phyloP scores from a whole-genome alignment of 2,329 filamentous ascomycete species.

The Pseudopyricularia cyperi region DNA sequence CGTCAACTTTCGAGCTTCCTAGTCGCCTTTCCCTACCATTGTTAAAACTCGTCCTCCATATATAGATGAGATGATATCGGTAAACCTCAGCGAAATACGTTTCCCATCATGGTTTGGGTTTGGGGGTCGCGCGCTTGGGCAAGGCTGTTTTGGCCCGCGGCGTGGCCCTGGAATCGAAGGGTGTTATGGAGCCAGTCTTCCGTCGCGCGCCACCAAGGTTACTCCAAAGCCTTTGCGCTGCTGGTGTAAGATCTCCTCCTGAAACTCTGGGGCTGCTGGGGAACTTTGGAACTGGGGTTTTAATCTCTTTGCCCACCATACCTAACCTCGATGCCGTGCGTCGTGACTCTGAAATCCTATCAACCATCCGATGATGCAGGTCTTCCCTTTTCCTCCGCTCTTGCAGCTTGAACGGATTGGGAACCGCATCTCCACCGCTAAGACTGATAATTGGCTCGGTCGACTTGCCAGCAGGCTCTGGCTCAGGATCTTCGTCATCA shows the following conservation, averaged over 20 bases:
- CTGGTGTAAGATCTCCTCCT: constrained; percentile 55
- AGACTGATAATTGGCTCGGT: constrained; percentile 34
- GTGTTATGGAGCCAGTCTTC: constrained; percentile 1
- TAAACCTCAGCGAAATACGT: too few species aligned
- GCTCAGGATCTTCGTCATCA: constrained; percentile 57
- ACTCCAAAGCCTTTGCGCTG: constrained; percentile 55
- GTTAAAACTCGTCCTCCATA: too few species aligned
- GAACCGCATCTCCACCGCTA: constrained; percentile 45
- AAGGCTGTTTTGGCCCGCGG: constrained; percentile 1
- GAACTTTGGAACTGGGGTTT: constrained; percentile 55
- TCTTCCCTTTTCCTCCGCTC: constrained; percentile 66
- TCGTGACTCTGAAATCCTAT: constrained; percentile 63
- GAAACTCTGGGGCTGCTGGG: constrained; percentile 50
- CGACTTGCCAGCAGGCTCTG: constrained; percentile 21
- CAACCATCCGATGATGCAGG: constrained; percentile 77
- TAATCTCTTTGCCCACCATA: constrained; percentile 43
- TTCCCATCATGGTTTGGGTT: too few species aligned
- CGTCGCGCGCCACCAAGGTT: constrained; percentile 36
- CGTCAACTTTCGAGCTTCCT: neutral
- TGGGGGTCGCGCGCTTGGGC: constrained; percentile 1
- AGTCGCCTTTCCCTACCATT: too few species aligned
- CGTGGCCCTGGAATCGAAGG: constrained; percentile 1
- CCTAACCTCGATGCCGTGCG: constrained; percentile 46
- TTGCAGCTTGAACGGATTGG: constrained; percentile 70
- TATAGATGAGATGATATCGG: too few species aligned